Base-by-base conservation (phyloP, 768 basidiomycete genomes). In the Hemileccinum impolitum region DNA sequence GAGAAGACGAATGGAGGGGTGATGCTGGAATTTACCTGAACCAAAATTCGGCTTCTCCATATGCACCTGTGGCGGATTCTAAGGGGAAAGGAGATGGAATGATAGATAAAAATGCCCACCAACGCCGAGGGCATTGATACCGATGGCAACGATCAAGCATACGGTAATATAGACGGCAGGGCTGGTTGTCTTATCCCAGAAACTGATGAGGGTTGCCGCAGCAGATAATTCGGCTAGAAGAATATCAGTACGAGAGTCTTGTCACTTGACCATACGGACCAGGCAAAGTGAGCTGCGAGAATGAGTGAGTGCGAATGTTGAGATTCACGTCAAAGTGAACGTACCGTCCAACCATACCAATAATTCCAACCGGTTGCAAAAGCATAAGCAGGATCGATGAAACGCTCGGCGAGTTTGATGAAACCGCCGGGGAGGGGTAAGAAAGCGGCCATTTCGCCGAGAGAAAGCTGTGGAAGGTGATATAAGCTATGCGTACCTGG, bases 151-250 rank as follows among this genome's bases (percentile, higher is more conserved):
- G 21, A 77, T 56, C 14, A 82, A 58, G 51, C 74, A 80, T 26
- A 84, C 63, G 2, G 73, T 66, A 47, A 84, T 78, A 75, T 77
- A 83, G 9, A 70, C 72, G 0, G 72, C 78, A 42, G 76, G 70
- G 49, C 65, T 75, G 31, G 75, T 64, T 3, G 48, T 52, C 7
- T 31, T 30, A 45, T 70, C 71, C 77, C 78, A 79, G 55, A 64
- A 80, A 42, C 68, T 63, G 60, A 84, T 73, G 36, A 83, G 54
- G 2, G 80, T 67, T 12, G 81, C 73, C 0, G 75, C 72, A 0
- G 79, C 80, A 32, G 74, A 71, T 4, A 80, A 55, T 50, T 81
- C 80, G 6, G 77, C 76, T 53, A 34, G 4, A 8, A 48, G 23
- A 43, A 4, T 6, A 18, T 65, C 12, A 66, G 48, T 15, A 21